Conservation (phyloP, 129 eudicot species). For the Ambrosia trifida region DNA sequence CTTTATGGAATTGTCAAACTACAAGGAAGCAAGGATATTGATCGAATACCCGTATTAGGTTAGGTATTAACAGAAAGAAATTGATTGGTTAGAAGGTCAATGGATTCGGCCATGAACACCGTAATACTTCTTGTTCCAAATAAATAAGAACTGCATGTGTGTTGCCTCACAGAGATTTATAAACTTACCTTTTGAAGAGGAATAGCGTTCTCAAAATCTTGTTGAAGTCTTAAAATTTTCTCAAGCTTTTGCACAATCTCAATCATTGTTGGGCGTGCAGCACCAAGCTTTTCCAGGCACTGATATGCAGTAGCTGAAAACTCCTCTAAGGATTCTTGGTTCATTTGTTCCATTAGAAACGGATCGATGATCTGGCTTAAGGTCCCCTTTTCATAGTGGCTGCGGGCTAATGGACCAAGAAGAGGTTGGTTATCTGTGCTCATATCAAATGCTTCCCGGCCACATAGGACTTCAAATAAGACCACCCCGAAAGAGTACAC, state of each 20-base stretch:
- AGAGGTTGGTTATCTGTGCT: not conserved
- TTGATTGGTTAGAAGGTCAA: too few species aligned
- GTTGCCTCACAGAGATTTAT: not conserved
- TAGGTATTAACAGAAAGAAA: too few species aligned
- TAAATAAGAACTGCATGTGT: too few species aligned
- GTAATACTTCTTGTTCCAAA: too few species aligned
- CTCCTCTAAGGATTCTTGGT: conserved; percentile 14
- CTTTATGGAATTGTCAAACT: too few species aligned
- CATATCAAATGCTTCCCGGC: conserved; percentile 8
- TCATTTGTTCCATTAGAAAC: conserved; percentile 27
- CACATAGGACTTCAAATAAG: conserved; percentile 25
- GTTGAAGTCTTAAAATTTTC: conserved; percentile 26
- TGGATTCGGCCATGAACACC: too few species aligned
- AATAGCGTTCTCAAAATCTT: conserved; percentile 23
- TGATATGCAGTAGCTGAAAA: conserved; percentile 29
- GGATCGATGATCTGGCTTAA: conserved; percentile 31
- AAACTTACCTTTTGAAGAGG: conserved; percentile 26
- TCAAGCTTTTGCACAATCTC: conserved; percentile 29
- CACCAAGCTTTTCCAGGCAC: conserved; percentile 7
- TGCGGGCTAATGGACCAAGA: conserved; percentile 21
- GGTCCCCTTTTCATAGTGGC: conserved; percentile 3
- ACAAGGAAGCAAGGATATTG: too few species aligned
- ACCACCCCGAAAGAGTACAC: conserved; percentile 34
- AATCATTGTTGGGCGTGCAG: conserved; percentile 25
- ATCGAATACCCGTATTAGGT: too few species aligned